Conservation (phyloP, 345 rosid species). For the Cardamine resedifolia region DNA sequence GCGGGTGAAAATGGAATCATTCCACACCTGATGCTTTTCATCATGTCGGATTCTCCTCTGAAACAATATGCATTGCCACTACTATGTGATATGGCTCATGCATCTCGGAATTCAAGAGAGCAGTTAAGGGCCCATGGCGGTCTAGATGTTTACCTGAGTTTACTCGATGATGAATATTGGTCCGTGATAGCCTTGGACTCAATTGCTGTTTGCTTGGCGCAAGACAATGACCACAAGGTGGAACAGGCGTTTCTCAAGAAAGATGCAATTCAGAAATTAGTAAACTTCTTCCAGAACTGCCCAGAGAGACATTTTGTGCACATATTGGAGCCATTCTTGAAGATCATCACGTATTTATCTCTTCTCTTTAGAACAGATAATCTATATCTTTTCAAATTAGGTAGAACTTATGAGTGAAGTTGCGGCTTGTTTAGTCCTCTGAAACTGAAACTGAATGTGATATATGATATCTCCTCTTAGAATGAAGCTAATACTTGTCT, state of each 20-base stretch:
- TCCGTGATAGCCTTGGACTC: constrained; percentile 93
- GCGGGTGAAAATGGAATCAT: constrained; percentile 99
- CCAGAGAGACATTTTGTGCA: constrained; percentile 94
- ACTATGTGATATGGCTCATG: constrained; percentile 99
- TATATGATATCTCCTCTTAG: constrained; percentile 14
- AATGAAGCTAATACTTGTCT: constrained; percentile 42
- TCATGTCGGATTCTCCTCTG: constrained; percentile 71
- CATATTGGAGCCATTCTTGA: constrained; percentile 96
- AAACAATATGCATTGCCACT: constrained; percentile 87
- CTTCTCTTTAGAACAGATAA: neutral
- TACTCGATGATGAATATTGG: constrained; percentile 87
- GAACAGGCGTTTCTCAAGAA: constrained; percentile 89
- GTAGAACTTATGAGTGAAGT: constrained; percentile 2
- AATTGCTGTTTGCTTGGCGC: constrained; percentile 95
- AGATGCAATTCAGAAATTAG: constrained; percentile 87
- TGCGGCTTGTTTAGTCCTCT: neutral
- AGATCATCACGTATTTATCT: constrained; percentile 77
- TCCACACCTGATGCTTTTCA: constrained; percentile 90
- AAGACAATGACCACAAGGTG: constrained; percentile 94
- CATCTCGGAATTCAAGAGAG: constrained; percentile 98
- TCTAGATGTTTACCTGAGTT: constrained; percentile 84
- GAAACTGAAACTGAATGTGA: neutral
- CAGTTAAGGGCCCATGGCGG: constrained; percentile 98
- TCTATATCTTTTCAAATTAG: constrained; percentile 2
- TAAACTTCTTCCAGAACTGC: constrained; percentile 89